Evolutionary conservation across 257 asterid genomes (phyloP).

Genomic region (Voacanga thouarsii): DNA sequence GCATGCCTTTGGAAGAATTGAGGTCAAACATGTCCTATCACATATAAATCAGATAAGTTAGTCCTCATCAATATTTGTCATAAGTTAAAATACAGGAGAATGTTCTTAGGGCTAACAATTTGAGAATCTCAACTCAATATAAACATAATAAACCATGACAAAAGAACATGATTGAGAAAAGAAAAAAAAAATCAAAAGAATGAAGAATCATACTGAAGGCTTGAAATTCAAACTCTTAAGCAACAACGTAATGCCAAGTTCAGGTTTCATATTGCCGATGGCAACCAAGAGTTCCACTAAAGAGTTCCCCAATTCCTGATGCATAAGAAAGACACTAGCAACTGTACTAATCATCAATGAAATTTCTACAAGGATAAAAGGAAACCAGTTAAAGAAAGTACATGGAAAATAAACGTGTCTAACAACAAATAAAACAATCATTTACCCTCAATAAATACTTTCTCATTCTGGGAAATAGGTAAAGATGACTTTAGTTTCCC

Average conservation of each 20-base stretch:
- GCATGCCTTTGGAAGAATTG: no score
- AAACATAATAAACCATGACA: no score
- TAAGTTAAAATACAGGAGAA: no score
- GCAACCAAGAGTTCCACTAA: conserved; percentile 61
- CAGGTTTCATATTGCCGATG: conserved; percentile 57
- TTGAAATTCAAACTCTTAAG: no score
- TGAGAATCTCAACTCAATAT: no score
- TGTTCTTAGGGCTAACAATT: no score
- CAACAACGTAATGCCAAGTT: conserved; percentile 72
- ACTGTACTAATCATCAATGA: conserved; percentile 67
- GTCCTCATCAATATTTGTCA: no score
- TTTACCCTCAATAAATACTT: conserved; percentile 48
- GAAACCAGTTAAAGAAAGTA: conserved; percentile 12
- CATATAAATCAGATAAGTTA: no score
- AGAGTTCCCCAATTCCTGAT: conserved; percentile 46
- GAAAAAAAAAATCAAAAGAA: no score
- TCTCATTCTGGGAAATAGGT: conserved; percentile 41
- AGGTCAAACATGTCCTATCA: no score
- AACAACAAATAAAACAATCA: conserved; percentile 7
- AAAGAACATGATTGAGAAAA: no score
- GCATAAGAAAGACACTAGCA: conserved; percentile 66
- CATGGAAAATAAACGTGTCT: conserved; percentile 1
- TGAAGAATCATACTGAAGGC: no score
- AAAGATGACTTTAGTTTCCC: conserved; percentile 38
- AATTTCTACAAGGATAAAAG: conserved; percentile 54